These are phyloP conservation scores for Sorghum bicolor DNA, from an alignment of 176 grass and related monocot genomes.

Conservation along the genomic window Sorghum_bicolor_NCBIv3 NC_012878.2:52559001-52559500, in stretches of 20 bases:
- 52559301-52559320: neutral
- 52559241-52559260: neutral
- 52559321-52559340: neutral
- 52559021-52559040: conserved; percentile 23
- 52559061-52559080: neutral
- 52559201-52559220: neutral
- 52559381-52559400: neutral
- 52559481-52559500: neutral
- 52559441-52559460: neutral
- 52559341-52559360: neutral
- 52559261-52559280: too few species aligned
- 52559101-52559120: conserved; percentile 63
- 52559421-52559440: neutral
- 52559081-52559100: conserved; percentile 44
- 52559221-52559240: neutral
- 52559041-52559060: conserved; percentile 7
- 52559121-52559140: neutral
- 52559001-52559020: conserved; percentile 47
- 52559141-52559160: neutral
- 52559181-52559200: neutral
- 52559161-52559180: too few species aligned
- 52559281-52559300: neutral
- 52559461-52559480: neutral
- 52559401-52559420: neutral
- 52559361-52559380: neutral